Conservation (phyloP, 345 rosid species). For the Linum tenue region DNA sequence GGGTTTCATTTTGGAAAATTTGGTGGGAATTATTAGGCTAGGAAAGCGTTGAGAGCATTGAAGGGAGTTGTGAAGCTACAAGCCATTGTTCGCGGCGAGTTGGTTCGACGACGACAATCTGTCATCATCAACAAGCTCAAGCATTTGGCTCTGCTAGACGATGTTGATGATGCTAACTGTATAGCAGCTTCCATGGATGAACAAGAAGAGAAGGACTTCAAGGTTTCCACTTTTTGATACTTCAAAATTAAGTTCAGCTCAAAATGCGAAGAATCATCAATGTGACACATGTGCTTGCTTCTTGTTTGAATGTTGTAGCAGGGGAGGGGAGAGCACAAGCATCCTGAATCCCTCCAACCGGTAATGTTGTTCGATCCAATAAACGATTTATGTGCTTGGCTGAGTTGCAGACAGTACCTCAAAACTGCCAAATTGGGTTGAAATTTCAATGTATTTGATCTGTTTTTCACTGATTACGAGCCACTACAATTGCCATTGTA, state of each 20-base stretch:
- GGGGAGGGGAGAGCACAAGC: background rate
- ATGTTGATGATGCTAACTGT: too few relatives aligned
- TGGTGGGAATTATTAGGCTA: constrained; percentile 45
- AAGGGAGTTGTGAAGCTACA: constrained; percentile 84
- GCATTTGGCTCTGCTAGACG: constrained; percentile 18
- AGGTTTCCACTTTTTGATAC: background rate
- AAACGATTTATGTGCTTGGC: background rate
- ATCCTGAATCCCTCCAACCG: background rate
- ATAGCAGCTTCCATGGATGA: too few relatives aligned
- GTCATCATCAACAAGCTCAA: constrained; percentile 15
- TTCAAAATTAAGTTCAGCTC: too few relatives aligned
- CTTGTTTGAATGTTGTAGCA: too few relatives aligned
- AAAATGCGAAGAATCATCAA: too few relatives aligned
- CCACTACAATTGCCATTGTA: too few relatives aligned
- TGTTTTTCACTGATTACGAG: too few relatives aligned
- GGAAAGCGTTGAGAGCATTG: constrained; percentile 78
- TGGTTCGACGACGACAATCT: constrained; percentile 38
- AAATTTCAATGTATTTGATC: too few relatives aligned
- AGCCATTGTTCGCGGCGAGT: constrained; percentile 71
- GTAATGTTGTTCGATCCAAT: background rate
- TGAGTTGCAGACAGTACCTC: too few relatives aligned
- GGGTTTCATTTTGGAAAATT: background rate
- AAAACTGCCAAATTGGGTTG: too few relatives aligned
- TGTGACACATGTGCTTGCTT: too few relatives aligned
- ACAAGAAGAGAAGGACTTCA: background rate